Evolutionary conservation across 768 basidiomycete genomes (phyloP), one percentile per base, ranked within the genome.

Genomic region (Cytidiella melzeri): DNA sequence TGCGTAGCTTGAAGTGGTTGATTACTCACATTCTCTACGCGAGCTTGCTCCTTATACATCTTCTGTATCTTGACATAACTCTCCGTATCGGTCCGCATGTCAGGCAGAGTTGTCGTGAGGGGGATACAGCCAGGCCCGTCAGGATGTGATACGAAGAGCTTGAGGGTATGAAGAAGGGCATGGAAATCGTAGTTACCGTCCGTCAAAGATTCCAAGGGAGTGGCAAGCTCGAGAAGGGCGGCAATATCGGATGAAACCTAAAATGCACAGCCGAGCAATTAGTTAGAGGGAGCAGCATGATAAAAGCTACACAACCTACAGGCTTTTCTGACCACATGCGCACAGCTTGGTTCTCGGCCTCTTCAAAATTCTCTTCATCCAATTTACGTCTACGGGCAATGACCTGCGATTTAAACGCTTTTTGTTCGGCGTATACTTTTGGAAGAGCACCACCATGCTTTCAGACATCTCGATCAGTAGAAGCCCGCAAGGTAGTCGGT

Each of bases 281-380:
- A 44, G 13, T 5, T 10, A 15, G 3, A 27, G 7, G 37, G 24
- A 25, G 12, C 3, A 18, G 19, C 5, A 10, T 34, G 36, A 19
- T 27, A 13, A 30, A 19, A 5, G 38, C 45, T 2, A 40, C 10
- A 27, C 4, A 6, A 61, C 64, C 26, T 34, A 76, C 77, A 40
- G 68, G 70, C 19, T 77, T 76, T 46, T 70, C 70, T 0, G 79
- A 79, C 83, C 83, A 93, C 47, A 79, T 79, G 23, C 88, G 81
- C 64, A 89, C 94, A 0, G 87, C 90, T 62, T 96, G 89, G 5
- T 85, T 75, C 59, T 87, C 79, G 2, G 94, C 95, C 66, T 98
- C 95, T 52, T 96, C 95, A 62, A 93, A 93, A 68, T 98, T 99
- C 72, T 99, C 96, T 62, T 98, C 92, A 61, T 99, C 96, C 0